phyloP scores from a whole-genome alignment of 139 green algal species.

The Medakamo hakoo region DNA sequence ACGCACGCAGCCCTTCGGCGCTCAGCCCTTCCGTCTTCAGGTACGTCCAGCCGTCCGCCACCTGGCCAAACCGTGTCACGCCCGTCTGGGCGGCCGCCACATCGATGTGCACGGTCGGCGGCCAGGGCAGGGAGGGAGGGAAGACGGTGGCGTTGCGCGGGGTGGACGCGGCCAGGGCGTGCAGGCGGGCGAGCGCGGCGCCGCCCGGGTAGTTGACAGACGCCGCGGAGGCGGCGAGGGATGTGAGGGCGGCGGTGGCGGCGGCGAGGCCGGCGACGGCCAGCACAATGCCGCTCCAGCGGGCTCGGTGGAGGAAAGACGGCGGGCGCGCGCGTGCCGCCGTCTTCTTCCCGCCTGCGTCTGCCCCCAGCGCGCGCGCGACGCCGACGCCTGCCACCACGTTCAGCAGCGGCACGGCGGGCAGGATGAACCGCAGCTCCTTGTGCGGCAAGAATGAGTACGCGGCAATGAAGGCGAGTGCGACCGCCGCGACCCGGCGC shows the following conservation, averaged over 20 bases:
- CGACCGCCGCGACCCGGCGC: constrained; percentile 5
- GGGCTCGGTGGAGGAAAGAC: not conserved
- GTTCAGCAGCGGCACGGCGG: constrained; percentile 56
- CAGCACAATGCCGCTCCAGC: not conserved
- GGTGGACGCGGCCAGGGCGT: constrained; percentile 6
- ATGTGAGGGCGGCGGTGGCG: constrained; percentile 4
- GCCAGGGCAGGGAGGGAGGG: not conserved
- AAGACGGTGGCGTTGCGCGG: not conserved
- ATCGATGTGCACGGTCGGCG: constrained; percentile 41
- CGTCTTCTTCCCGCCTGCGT: constrained; percentile 3
- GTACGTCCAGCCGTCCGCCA: constrained; percentile 26
- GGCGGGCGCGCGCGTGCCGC: not conserved
- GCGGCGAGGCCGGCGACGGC: not conserved
- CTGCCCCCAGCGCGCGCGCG: constrained; percentile 8
- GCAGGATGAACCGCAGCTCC: constrained; percentile 63
- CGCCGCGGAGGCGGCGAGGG: constrained; percentile 8
- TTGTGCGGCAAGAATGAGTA: constrained; percentile 70
- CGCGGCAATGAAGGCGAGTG: constrained; percentile 32
- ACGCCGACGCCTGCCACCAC: constrained; percentile 34
- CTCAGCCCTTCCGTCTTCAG: constrained; percentile 21
- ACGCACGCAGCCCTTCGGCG: not conserved
- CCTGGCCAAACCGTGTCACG: constrained; percentile 47
- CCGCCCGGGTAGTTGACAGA: constrained; percentile 53
- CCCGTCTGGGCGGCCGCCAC: constrained; percentile 49
- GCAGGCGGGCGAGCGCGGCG: constrained; percentile 28